Base-by-base conservation (phyloP, 345 rosid species). In the Rhodomyrtus tomentosa region DNA sequence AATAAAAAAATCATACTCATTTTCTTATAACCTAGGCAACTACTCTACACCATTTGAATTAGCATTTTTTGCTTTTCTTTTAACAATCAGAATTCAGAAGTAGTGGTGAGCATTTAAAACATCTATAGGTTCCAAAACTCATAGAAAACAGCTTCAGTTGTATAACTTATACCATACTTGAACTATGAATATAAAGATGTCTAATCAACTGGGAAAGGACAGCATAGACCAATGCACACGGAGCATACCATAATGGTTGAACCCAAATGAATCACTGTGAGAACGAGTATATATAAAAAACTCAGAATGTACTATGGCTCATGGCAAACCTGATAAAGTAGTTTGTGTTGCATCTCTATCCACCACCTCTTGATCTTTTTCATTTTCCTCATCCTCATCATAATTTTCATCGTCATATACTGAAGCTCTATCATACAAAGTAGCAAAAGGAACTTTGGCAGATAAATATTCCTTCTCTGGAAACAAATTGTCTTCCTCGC, bases 401-500 rank as follows among this genome's bases (percentile, higher is more conserved):
- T 97, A 97, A 86, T 97, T 92, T 84, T 97, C 99, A 90, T 97
- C 95, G 55, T 93, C 99, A 87, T 93, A 95, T 32, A 92, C 91
- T 85, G 96, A 91, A 87, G 89, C 74, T 82, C 86, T 87, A 80
- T 89, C 88, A 52, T 86, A 88, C 88, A 93, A 80, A 85, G 87
- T 85, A 74, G 89, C 86, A 84, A 91, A 83, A 80, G 96, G 87
- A 89, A 90, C 89, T 82, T 89, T 88, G 58, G 94, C 89, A 81
- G 92, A 85, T 86, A 95, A 89, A 89, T 89, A 95, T 50, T 92
- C 93, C 87, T 90, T 94, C 85, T 91, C 92, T 50, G 98, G 93
- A 83, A 95, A 91, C 86, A 95, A 88, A 88, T 92, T 90, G 84
- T 94, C 98, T 91, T 95, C 99, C 91, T 95, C 99, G 20, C 89